Evolutionary conservation across 176 grass and related monocot species (phyloP), one percentile per base, ranked within the genome.

Genomic region (Oryza australiensis): DNA sequence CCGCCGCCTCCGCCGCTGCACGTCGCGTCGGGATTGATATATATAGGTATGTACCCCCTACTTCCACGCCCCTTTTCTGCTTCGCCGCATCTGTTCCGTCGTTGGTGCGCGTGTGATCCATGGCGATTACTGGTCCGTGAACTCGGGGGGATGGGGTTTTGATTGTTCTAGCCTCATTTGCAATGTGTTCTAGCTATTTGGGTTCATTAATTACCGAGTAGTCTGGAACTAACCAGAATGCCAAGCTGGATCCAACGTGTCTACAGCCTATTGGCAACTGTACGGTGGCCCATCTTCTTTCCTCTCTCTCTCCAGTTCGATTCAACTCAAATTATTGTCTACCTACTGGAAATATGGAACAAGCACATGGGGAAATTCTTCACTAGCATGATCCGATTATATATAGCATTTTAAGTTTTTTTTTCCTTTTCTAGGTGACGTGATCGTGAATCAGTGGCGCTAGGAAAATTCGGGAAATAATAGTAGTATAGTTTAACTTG

Each of bases 201-300:
- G 55, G 55, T 9, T 5, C 33, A 5, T 35, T 35, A 3, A 35
- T 35, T n/a, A 57, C 20, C 53, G 15, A 51, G n/a, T 69, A 37
- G 3, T 41, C 53, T n/a, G 6, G 43, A 33, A 33, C 2, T 46
- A 46, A 26, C 32, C 22, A 26, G 11, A 14, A 40, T 0, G 22
- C 46, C 38, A 27, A 72, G 73, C 66, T 83, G 73, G 80, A 78
- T 66, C 37, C 42, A 60, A 78, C 60, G 80, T 65, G 73, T 6
- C 33, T 27, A 20, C 18, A 63, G 4, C 8, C 32, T 41, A 72
- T 12, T 55, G 27, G 57, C 72, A 23, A 24, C 15, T 8, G 57
- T 16, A 5, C 15, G 12, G 53, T 9, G 22, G 18, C 26, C 0
- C 49, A 26, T 2, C 12, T 4, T 16, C 45, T 4, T 15, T 53